phyloP scores from a whole-genome alignment of 768 basidiomycete species.

The Grammothele lineata region DNA sequence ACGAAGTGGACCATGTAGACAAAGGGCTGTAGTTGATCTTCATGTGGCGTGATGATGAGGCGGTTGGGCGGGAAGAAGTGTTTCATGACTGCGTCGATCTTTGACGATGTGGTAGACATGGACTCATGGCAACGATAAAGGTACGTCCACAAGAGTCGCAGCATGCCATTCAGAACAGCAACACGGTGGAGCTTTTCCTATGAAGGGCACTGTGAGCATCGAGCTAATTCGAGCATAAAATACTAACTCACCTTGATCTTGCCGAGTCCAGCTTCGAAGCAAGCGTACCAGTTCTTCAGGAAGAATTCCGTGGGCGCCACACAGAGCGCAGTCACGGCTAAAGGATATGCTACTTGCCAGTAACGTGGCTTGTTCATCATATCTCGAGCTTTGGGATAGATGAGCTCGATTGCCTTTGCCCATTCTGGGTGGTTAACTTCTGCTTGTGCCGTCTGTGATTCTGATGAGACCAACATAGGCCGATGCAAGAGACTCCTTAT shows the following conservation, averaged over 20 bases:
- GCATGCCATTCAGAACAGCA: constrained; percentile 73
- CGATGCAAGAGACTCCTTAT: constrained; percentile 5
- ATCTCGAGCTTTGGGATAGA: constrained; percentile 76
- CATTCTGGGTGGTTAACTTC: constrained; percentile 95
- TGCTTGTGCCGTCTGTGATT: constrained; percentile 77
- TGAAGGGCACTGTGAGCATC: no score
- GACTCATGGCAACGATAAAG: constrained; percentile 91
- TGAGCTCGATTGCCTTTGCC: constrained; percentile 86
- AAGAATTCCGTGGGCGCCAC: constrained; percentile 86
- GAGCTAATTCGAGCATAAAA: no score
- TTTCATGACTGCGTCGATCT: constrained; percentile 70
- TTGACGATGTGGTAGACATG: constrained; percentile 72
- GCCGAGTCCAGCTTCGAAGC: constrained; percentile 65
- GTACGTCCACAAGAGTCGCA: constrained; percentile 90
- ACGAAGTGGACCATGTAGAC: constrained; percentile 79
- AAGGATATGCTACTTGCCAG: constrained; percentile 82
- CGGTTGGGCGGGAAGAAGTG: constrained; percentile 77
- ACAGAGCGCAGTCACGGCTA: constrained; percentile 79
- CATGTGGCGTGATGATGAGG: constrained; percentile 53
- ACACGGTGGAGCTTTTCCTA: constrained; percentile 76
- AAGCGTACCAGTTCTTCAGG: constrained; percentile 72
- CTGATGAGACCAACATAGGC: no score
- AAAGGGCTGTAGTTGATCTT: constrained; percentile 75
- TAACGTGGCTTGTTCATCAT: constrained; percentile 89
- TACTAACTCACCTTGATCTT: constrained; percentile 68